Percentiles rank a stretch among this genome's conserved stretches.
Evolutionary conservation across 2,329 filamentous ascomycete genomes (phyloP).

Genomic region (Nemania sp.): DNA sequence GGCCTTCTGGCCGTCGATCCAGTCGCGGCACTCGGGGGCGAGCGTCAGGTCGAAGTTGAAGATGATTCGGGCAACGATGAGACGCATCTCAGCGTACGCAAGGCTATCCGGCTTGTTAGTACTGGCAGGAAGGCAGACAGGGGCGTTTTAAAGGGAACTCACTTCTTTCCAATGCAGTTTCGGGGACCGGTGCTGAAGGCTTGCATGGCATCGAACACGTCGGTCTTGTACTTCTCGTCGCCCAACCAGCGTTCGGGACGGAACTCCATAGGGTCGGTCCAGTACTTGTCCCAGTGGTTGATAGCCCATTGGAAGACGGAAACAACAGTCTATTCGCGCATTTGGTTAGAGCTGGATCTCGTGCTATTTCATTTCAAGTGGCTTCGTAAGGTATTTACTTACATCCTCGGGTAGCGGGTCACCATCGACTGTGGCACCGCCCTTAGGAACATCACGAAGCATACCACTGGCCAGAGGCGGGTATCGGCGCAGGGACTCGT

Average conservation of each 20-base stretch:
- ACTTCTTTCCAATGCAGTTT: slow-evolving; percentile 58
- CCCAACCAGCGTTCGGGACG: slow-evolving; percentile 57
- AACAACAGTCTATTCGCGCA: slow-evolving; percentile 51
- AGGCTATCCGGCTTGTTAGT: slow-evolving; percentile 47
- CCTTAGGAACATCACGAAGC: slow-evolving; percentile 44
- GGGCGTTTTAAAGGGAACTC: slow-evolving; percentile 36
- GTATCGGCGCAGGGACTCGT: slow-evolving; percentile 59
- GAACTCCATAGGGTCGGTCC: slow-evolving; percentile 54
- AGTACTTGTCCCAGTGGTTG: slow-evolving; percentile 53
- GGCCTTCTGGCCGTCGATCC: slow-evolving; percentile 50
- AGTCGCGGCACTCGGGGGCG: slow-evolving; percentile 45
- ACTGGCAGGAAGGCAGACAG: not conserved
- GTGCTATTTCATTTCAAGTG: no score
- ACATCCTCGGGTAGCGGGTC: slow-evolving; percentile 46
- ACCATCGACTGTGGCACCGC: slow-evolving; percentile 46
- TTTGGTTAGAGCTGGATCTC: slow-evolving; percentile 28
- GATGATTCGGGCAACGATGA: slow-evolving; percentile 55
- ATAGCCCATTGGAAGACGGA: slow-evolving; percentile 54
- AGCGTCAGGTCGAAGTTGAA: slow-evolving; percentile 56
- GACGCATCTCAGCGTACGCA: slow-evolving; percentile 57
- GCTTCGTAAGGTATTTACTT: slow-evolving; percentile 34
- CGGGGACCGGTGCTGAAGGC: slow-evolving; percentile 55
- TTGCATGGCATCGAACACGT: slow-evolving; percentile 53
- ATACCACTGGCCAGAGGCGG: slow-evolving; percentile 50
- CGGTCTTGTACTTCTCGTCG: slow-evolving; percentile 48